Conservation (phyloP, 1,139 yeast genomes). For the Hansenula anomala region DNA sequence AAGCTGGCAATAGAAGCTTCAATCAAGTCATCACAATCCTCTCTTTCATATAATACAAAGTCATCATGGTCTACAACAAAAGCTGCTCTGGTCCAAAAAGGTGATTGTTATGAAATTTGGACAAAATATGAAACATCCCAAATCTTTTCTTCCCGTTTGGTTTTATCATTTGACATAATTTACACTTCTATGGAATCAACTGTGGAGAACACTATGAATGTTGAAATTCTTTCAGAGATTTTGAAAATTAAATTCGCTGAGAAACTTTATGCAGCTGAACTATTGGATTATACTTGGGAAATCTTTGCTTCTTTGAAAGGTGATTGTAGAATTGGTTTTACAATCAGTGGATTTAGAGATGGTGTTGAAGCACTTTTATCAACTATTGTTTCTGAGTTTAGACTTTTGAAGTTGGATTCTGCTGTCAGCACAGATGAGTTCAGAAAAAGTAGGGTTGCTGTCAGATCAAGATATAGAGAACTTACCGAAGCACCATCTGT, state of each 20-base stretch:
- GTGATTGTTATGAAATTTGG: conserved; percentile 46
- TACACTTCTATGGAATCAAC: conserved; percentile 25
- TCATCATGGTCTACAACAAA: conserved; percentile 17
- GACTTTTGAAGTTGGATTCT: conserved; percentile 4
- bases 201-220: conserved; percentile 32
- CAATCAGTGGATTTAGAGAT: conserved; percentile 42
- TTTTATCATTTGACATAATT: conserved; percentile 41
- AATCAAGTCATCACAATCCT: conserved; percentile 22
- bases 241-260: conserved; percentile 35
- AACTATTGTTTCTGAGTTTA: conserved; percentile 22
- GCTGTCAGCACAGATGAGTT: conserved; percentile 30
- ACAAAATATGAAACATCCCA: conserved; percentile 29
- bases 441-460: conserved; percentile 37
- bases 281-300: conserved; percentile 51
- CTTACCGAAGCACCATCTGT: conserved; percentile 37
- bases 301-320: conserved; percentile 47
- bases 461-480: conserved; percentile 38
- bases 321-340: conserved; percentile 42
- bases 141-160: conserved; percentile 25
- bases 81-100: conserved; percentile 27
- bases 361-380: conserved; percentile 27
- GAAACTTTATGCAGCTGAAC: conserved; percentile 44
- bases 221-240: conserved; percentile 47
- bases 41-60: conserved; percentile 28
- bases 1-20: conserved; percentile 23